Evolutionary conservation across 345 rosid species (phyloP).

Genomic region (Dovyalis caffra): DNA sequence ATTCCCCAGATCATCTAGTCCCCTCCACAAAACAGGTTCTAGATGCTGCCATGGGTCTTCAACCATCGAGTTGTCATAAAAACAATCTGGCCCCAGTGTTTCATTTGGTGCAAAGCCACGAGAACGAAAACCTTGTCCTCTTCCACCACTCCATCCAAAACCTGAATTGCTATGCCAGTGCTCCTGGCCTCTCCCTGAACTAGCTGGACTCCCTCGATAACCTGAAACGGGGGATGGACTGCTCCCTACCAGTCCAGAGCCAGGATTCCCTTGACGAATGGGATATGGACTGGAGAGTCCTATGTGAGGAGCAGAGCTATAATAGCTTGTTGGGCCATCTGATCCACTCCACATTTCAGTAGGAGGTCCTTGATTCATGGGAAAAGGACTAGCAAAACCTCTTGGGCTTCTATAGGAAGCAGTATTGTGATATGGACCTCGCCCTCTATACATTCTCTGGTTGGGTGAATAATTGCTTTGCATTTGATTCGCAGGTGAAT

Average conservation of each 20-base stretch:
- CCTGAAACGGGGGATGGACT: constrained; percentile 24
- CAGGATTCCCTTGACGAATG: constrained; percentile 26
- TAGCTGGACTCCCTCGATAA: constrained; percentile 34
- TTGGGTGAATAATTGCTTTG: constrained; percentile 31
- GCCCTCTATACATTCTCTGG: constrained; percentile 41
- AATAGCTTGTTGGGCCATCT: constrained; percentile 32
- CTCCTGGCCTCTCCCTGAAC: constrained; percentile 52
- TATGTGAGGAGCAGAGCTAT: constrained; percentile 14
- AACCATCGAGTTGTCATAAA: constrained; percentile 66
- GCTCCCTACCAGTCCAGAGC: constrained; percentile 30
- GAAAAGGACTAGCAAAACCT: constrained; percentile 36
- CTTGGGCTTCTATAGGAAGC: constrained; percentile 35
- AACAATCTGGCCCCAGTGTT: constrained; percentile 39
- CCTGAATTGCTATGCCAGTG: constrained; percentile 36
- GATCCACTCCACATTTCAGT: constrained; percentile 39
- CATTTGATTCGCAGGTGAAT: constrained; percentile 41
- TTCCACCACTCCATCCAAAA: constrained; percentile 44
- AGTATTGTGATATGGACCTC: constrained; percentile 29
- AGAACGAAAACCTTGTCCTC: constrained; percentile 37
- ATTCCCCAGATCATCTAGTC: constrained; percentile 25
- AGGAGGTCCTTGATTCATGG: constrained; percentile 39
- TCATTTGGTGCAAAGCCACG: constrained; percentile 24
- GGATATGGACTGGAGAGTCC: constrained; percentile 18
- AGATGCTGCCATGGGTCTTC: constrained; percentile 78
- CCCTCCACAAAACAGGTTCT: constrained; percentile 59